These are phyloP conservation scores for Boletus huronensis DNA, from an alignment of 768 basidiomycete species.

Conservation along the genomic window DNA sequence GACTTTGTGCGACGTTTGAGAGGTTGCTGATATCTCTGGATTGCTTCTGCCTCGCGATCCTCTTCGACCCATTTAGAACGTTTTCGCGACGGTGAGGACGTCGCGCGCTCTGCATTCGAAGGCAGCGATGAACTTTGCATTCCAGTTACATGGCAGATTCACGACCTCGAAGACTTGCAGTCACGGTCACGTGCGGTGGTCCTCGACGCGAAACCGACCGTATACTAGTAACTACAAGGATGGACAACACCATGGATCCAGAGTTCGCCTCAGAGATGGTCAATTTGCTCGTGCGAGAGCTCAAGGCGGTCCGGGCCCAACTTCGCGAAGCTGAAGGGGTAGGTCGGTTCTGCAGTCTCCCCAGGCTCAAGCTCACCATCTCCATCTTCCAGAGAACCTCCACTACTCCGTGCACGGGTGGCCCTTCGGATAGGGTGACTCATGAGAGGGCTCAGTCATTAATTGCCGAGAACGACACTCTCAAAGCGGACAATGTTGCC, in stretches of 20 bases:
- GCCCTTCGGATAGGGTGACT: background rate
- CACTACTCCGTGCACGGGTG: background rate
- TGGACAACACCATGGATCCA: conserved; percentile 25
- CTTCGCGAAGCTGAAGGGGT: conserved; percentile 25
- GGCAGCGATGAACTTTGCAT: conserved; percentile 23
- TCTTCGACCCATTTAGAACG: conserved; percentile 70
- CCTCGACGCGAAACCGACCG: no score
- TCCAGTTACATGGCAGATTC: background rate
- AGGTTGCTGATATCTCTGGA: conserved; percentile 34
- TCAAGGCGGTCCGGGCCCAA: conserved; percentile 21
- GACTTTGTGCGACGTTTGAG: conserved; percentile 56
- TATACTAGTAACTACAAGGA: no score
- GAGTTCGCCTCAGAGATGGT: conserved; percentile 26
- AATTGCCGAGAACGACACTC: conserved; percentile 12
- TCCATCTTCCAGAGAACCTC: conserved; percentile 9
- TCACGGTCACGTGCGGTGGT: conserved; percentile 11
- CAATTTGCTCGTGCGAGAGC: conserved; percentile 24
- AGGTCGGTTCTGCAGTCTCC: background rate
- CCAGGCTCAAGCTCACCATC: background rate
- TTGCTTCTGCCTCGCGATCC: conserved; percentile 44
- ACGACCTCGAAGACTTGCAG: background rate
- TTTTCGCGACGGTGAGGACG: conserved; percentile 62
- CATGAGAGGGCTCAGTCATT: conserved; percentile 10
- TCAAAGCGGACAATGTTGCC: conserved; percentile 19
- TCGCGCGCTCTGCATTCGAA: conserved; percentile 23